Base-by-base conservation (phyloP, 208 protist species). In the Leishmania gerbilli region DNA sequence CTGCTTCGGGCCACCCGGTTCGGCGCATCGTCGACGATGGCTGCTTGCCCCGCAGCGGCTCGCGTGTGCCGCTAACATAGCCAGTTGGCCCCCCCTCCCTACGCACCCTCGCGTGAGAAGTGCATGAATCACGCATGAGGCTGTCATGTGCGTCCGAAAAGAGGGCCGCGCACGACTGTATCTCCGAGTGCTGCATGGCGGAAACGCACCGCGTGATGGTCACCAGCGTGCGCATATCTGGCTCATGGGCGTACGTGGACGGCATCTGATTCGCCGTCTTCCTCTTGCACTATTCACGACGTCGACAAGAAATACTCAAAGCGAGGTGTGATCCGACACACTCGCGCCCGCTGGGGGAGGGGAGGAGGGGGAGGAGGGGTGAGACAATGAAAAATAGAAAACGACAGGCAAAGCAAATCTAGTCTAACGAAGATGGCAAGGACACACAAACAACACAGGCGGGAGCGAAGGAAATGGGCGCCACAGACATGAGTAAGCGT, bases 171-270 rank as follows among this genome's bases (percentile, higher is more conserved):
- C 71, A 78, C 6, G 77, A 81, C 55, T 60, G 27, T 24, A 77
- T 62, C 13, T 77, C 40, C 1, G 47, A 68, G 40, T 79, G 77
- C 34, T 77, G 77, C 42, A 85, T 56, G 34, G 82, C 74, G 53
- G 68, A 53, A 34, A 85, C 77, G 34, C 82, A 85, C 6, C 77
- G 53, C 27, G 77, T 76, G 65, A 85, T 85, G 2, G 58, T 31
- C 64, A 67, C 19, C n/a, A 85, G 71, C 1, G 77, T 51, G 55
- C 77, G 77, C 74, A 79, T 49, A 55, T 85, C 72, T 0, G 82
- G 82, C 64, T 85, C 82, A 31, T 85, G 82, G 24, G 47, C 76
- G n/a, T 79, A 79, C 27, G 76, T 3, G 45, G 76, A 69, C 7
- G 56, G 56, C 74, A 77, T 77, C 15, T 74, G 42, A 45, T 13